phyloP scores from a whole-genome alignment of 495 filamentous ascomycete genomes.

The Baudoinia panamericana region DNA sequence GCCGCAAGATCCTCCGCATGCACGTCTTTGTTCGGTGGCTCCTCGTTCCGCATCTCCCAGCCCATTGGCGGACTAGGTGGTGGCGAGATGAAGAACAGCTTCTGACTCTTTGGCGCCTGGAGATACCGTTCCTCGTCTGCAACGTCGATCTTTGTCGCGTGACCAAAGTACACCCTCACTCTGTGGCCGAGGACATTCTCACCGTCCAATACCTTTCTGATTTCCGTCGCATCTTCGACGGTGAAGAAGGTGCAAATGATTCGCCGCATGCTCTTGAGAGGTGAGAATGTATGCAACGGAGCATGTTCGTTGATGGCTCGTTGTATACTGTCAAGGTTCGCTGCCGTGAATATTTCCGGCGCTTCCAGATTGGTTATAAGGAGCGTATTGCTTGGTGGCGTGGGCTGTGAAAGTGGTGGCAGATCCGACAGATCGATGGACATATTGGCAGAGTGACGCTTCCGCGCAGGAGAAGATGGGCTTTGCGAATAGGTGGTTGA shows the following conservation, averaged over 20 bases:
- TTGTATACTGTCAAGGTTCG: conserved; percentile 64
- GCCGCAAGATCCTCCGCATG: conserved; percentile 78
- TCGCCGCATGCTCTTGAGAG: conserved; percentile 81
- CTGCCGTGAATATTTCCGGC: conserved; percentile 61
- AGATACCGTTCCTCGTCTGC: conserved; percentile 54
- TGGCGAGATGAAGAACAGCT: conserved; percentile 94
- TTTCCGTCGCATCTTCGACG: conserved; percentile 55
- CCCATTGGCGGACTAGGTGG: conserved; percentile 84
- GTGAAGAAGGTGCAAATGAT: conserved; percentile 80
- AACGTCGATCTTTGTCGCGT: conserved; percentile 50
- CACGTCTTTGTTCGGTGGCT: conserved; percentile 84
- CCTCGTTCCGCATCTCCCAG: conserved; percentile 82
- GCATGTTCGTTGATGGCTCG: conserved; percentile 53
- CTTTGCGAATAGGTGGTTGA: conserved; percentile 1
- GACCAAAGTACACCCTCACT: conserved; percentile 79
- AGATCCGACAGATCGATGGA: conserved; percentile 71
- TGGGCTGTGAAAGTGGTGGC: conserved; percentile 64
- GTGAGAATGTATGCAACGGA: conserved; percentile 74
- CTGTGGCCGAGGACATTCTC: conserved; percentile 54
- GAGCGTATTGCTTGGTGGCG: conserved; percentile 82
- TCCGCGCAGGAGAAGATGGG: not conserved
- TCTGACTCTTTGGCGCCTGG: conserved; percentile 67
- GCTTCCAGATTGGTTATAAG: conserved; percentile 72
- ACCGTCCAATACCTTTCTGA: conserved; percentile 60
- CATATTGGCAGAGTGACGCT: conserved; percentile 40